phyloP scores from a whole-genome alignment of 306 rosid species.

The Geum urbanum region DNA sequence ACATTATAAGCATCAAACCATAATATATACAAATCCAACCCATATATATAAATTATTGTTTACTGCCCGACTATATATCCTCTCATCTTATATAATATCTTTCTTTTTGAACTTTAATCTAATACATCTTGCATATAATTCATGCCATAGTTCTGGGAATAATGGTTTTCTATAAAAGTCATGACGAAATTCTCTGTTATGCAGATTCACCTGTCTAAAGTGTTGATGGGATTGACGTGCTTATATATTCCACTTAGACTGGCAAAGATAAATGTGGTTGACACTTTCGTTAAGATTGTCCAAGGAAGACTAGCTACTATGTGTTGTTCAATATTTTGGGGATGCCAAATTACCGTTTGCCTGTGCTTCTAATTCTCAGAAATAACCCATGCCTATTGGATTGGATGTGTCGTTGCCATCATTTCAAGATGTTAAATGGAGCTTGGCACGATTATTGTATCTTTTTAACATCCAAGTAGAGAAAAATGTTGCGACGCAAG shows the following conservation, averaged over 20 bases:
- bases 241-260: slow-evolving; percentile 48
- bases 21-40: no score
- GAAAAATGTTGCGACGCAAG: slow-evolving; percentile 96
- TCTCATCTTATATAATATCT: no score
- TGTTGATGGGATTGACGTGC: slow-evolving; percentile 38
- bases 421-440: slow-evolving; percentile 62
- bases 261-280: slow-evolving; percentile 29
- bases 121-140: no score
- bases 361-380: slow-evolving; percentile 66
- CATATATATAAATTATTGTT: no score
- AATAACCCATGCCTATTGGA: slow-evolving; percentile 70
- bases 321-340: slow-evolving; percentile 39
- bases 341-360: slow-evolving; percentile 68
- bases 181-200: slow-evolving; percentile 23
- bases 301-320: slow-evolving; percentile 39
- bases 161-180: slow-evolving; percentile 5
- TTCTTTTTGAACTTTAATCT: no score
- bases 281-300: slow-evolving; percentile 36
- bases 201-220: slow-evolving; percentile 51
- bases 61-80: no score
- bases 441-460: slow-evolving; percentile 65
- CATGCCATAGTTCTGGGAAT: slow-evolving; percentile 14
- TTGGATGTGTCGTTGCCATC: slow-evolving; percentile 86
- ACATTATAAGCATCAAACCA: no score
- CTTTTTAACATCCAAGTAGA: slow-evolving; percentile 80